Percentiles rank a stretch among this genome's conserved stretches.
Conservation (phyloP, 2,329 filamentous ascomycete species). For the Aspergillus persii region DNA sequence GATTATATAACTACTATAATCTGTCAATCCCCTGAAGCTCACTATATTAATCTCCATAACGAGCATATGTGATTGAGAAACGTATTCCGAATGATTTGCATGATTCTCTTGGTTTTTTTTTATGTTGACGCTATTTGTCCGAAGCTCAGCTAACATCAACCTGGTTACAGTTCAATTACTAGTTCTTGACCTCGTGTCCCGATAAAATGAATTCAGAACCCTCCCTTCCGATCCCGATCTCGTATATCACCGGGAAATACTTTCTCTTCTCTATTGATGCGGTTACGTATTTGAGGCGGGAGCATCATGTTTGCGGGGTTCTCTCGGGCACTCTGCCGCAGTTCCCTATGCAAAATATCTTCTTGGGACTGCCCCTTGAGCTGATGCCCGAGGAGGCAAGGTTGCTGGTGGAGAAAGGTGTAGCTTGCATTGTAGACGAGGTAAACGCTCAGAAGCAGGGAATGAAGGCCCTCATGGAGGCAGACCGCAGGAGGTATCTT, state of each 20-base stretch:
- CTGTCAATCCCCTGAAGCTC: conserved; percentile 80
- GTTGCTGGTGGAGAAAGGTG: conserved; percentile 72
- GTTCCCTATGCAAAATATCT: conserved; percentile 91
- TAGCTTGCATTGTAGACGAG: conserved; percentile 81
- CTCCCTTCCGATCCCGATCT: conserved; percentile 70
- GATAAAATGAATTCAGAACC: conserved; percentile 35
- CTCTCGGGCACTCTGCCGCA: conserved; percentile 86
- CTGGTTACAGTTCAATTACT: background rate
- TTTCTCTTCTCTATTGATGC: conserved; percentile 85
- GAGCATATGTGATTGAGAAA: conserved; percentile 46
- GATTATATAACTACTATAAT: conserved; percentile 66
- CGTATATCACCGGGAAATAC: conserved; percentile 74
- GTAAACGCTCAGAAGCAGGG: conserved; percentile 64
- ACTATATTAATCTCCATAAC: conserved; percentile 33
- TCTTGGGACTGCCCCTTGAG: conserved; percentile 83
- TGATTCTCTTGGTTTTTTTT: conserved; percentile 11
- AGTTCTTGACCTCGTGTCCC: background rate
- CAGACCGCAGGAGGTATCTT: conserved; percentile 63
- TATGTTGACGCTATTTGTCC: conserved; percentile 5
- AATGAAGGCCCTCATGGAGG: conserved; percentile 58
- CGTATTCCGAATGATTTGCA: conserved; percentile 38
- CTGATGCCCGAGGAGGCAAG: conserved; percentile 87
- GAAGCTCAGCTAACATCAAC: conserved; percentile 23
- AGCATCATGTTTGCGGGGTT: conserved; percentile 81
- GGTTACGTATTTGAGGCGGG: conserved; percentile 72